Conservation (phyloP, 441 rosid species). For the Croton setiger region DNA sequence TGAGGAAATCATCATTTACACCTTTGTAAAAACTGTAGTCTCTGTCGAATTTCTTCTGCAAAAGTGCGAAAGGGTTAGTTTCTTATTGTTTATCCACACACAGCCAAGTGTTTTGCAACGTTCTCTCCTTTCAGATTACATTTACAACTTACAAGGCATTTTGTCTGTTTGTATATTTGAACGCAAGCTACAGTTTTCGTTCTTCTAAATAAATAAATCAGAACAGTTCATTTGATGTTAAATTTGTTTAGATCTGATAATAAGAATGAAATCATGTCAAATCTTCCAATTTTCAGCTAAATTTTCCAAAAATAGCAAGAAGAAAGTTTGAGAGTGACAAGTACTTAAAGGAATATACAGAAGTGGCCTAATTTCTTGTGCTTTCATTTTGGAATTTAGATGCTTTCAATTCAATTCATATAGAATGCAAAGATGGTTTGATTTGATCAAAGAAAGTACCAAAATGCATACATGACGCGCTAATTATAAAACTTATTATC, state of each 20-base stretch:
- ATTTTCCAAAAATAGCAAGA: too few relatives aligned
- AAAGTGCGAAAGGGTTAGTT: neutral
- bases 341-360: too few relatives aligned
- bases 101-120: neutral
- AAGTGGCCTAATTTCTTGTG: neutral
- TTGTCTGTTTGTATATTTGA: neutral
- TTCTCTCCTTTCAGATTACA: neutral
- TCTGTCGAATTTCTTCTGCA: neutral
- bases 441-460: constrained; percentile 1
- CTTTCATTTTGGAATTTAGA: neutral
- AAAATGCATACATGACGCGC: neutral
- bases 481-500: too few relatives aligned
- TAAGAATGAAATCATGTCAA: too few relatives aligned
- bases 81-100: neutral
- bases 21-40: neutral
- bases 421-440: neutral
- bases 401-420: neutral
- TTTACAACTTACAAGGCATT: neutral
- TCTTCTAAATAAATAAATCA: neutral
- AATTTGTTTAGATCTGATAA: too few relatives aligned
- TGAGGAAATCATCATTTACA: neutral
- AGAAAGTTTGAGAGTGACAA: too few relatives aligned
- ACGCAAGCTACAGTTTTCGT: neutral
- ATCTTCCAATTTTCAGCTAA: too few relatives aligned
- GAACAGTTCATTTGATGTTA: neutral